Evolutionary conservation across 257 asterid species (phyloP), one percentile per base, ranked within the genome.

Genomic region (Mitragyna speciosa): DNA sequence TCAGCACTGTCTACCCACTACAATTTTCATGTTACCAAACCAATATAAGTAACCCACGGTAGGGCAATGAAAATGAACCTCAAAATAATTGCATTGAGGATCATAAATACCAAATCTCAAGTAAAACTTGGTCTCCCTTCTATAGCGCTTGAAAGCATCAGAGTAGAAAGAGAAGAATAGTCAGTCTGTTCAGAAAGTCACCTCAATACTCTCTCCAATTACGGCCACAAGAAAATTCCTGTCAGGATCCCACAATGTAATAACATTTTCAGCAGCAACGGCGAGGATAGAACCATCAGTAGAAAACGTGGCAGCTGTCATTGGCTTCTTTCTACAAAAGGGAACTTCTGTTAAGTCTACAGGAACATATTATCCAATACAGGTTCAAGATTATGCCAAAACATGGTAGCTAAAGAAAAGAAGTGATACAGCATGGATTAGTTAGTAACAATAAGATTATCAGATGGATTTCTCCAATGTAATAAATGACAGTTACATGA

Each of bases 241-340:
- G 82, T 89, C 93, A 49, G 98, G 98, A 85, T 94, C 98, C 99
- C 99, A 96, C 85, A 94, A 84, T 12, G 99, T 96, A 72, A 96
- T 90, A 61, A 94, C 90, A 72, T 79, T 90, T 80, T 90, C 98
- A 30, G 97, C 99, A 78, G 99, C 97, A 83, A 94, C 93, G 80
- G 98, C 98, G 85, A 94, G 89, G 82, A 94, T 92, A 80, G 98
- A 90, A 56, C 98, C 99, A 81, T 96, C 99, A 11, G 87, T 78
- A 45, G 97, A 96, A 89, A 95, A 96, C 58, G 97, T 83, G 68
- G 93, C 94, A 77, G 95, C 91, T 28, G 93, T 85, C 97, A 96
- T 89, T 48, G 97, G 91, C 91, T 89, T 96, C 88, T 88, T 88
- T 89, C 99, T 96, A 90, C 84, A 81, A 54, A 41, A 74, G 78